Evolutionary conservation across 2,329 filamentous ascomycete species (phyloP).

Genomic region (Cercospora sesami): DNA sequence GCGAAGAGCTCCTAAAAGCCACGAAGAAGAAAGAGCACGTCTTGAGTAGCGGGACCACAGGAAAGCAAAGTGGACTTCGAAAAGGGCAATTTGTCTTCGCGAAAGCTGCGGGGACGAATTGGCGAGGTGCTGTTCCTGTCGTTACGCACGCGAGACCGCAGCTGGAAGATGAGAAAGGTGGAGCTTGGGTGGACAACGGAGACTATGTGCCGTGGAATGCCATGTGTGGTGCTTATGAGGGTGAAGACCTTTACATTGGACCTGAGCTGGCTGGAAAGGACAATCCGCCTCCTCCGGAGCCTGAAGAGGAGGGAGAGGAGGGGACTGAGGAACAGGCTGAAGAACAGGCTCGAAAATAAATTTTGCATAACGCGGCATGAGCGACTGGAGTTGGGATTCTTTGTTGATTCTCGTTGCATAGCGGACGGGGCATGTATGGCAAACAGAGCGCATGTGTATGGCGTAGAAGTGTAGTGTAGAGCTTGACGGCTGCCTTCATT

Average conservation of each 20-base stretch:
- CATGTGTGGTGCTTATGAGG: conserved; percentile 25
- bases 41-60: conserved; percentile 7
- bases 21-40: conserved; percentile 17
- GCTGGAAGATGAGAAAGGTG: conserved; percentile 22
- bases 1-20: conserved; percentile 21
- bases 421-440: background rate
- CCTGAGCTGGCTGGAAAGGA: conserved; percentile 14
- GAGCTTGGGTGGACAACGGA: conserved; percentile 26
- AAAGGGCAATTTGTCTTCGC: conserved; percentile 13
- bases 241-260: conserved; percentile 18
- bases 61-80: background rate
- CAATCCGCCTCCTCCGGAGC: background rate
- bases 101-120: conserved; percentile 15
- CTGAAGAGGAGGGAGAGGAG: background rate
- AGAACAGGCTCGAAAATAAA: background rate
- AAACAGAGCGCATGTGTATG: conserved; percentile 3
- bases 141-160: conserved; percentile 9
- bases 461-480: conserved; percentile 3
- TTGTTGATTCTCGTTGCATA: conserved; percentile 9
- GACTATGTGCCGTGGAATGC: conserved; percentile 24
- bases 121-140: conserved; percentile 21
- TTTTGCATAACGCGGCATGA: background rate
- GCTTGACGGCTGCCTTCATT: background rate
- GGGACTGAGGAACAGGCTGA: background rate
- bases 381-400: background rate